Evolutionary conservation across 2,329 filamentous ascomycete genomes (phyloP).

Genomic region (Akanthomyces dipterigenus): DNA sequence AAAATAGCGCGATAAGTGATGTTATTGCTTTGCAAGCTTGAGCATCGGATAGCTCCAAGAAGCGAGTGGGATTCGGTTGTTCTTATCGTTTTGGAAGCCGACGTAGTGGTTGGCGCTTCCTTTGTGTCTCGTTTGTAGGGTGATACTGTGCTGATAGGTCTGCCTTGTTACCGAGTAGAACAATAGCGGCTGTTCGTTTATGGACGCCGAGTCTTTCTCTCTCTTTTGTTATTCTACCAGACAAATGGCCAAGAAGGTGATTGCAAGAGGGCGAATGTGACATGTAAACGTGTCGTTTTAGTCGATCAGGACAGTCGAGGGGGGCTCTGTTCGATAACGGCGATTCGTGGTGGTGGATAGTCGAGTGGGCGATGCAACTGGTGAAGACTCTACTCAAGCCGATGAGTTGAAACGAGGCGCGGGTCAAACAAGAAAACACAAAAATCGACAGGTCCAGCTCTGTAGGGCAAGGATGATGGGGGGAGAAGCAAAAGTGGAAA

Average conservation of each 20-base stretch:
- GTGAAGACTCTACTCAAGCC: background rate
- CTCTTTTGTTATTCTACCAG: background rate
- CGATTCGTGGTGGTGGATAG: background rate
- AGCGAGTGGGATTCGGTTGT: background rate
- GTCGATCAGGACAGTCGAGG: background rate
- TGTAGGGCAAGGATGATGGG: background rate
- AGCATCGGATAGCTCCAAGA: background rate
- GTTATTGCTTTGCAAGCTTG: background rate
- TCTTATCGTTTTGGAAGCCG: background rate
- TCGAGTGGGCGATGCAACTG: background rate
- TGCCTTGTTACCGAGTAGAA: background rate
- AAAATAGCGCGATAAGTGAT: background rate
- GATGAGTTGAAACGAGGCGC: background rate
- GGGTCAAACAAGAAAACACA: background rate
- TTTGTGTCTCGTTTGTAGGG: background rate
- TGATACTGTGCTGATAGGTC: background rate
- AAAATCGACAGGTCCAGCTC: background rate
- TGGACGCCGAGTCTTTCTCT: background rate
- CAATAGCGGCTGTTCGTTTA: background rate
- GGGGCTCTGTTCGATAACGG: background rate
- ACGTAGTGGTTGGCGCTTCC: background rate
- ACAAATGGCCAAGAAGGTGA: background rate
- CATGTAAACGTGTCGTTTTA: background rate
- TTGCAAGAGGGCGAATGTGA: background rate
- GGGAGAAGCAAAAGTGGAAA: background rate